A percentile compares a stretch with the other conserved stretches of the same genome.
These are phyloP conservation scores for Flaveria ramosissima DNA, from an alignment of 129 eudicot genomes.

Conservation along the genomic window DNA sequence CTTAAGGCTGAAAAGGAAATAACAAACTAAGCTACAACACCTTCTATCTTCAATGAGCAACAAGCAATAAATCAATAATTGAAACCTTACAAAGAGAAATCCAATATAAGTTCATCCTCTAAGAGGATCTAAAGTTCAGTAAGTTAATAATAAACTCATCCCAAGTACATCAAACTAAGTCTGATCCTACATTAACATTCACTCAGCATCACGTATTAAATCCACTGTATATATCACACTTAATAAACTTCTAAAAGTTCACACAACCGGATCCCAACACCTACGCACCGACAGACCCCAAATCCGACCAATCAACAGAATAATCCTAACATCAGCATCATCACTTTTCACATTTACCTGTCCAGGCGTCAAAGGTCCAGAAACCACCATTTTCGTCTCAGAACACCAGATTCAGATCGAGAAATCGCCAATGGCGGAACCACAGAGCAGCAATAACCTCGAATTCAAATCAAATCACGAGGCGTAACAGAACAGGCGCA, in stretches of 20 bases:
- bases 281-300: slow-evolving; percentile 12
- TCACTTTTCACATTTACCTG: slow-evolving; percentile 47
- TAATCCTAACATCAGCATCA: not conserved
- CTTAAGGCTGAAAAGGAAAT: not conserved
- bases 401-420: slow-evolving; percentile 15
- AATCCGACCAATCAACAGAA: not conserved
- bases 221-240: not conserved
- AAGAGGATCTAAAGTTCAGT: not conserved
- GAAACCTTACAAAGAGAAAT: not conserved
- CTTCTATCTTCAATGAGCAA: slow-evolving; percentile 10
- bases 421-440: slow-evolving; percentile 23
- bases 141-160: not conserved
- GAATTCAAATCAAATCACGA: slow-evolving; percentile 24
- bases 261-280: slow-evolving; percentile 12
- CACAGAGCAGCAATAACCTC: slow-evolving; percentile 4
- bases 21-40: not conserved
- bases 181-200: slow-evolving; percentile 14
- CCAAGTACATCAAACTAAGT: not conserved
- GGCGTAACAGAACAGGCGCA: not conserved
- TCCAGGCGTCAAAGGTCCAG: slow-evolving; percentile 80
- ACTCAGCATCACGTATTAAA: too few species aligned
- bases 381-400: slow-evolving; percentile 55
- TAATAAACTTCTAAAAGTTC: slow-evolving; percentile 10
- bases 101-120: slow-evolving; percentile 8
- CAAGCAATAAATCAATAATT: not conserved